phyloP scores from a whole-genome alignment of 768 basidiomycete species.

The Termitomyces heimii region DNA sequence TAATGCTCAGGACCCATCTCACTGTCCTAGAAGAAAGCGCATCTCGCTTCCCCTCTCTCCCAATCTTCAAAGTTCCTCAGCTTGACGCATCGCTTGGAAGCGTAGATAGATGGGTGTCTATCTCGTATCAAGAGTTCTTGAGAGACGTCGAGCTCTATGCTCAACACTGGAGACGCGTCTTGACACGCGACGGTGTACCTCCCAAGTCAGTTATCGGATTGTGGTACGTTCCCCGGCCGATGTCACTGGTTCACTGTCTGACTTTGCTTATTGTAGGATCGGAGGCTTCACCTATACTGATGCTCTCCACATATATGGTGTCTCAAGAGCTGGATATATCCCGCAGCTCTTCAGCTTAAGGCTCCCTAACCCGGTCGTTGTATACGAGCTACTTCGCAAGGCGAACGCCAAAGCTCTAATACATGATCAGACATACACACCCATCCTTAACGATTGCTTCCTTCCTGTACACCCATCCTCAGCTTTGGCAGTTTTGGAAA shows the following conservation, averaged over 20 bases:
- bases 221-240: constrained; percentile 36
- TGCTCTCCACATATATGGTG: constrained; percentile 55
- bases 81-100: constrained; percentile 22
- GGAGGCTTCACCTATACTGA: constrained; percentile 58
- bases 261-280: constrained; percentile 37
- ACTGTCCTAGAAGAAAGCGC: constrained; percentile 47
- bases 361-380: constrained; percentile 51
- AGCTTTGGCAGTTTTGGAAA: constrained; percentile 21
- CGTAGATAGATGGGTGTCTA: constrained; percentile 17
- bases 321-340: constrained; percentile 61
- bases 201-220: constrained; percentile 53
- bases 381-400: constrained; percentile 52
- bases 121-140: constrained; percentile 38
- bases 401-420: constrained; percentile 53
- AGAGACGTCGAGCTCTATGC: constrained; percentile 52
- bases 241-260: background rate
- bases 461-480: constrained; percentile 34
- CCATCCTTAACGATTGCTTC: constrained; percentile 29
- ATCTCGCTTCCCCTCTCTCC: constrained; percentile 32
- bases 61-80: constrained; percentile 49
- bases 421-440: constrained; percentile 41
- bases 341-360: constrained; percentile 63
- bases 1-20: constrained; percentile 41
- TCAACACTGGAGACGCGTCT: constrained; percentile 42
- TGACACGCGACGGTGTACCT: constrained; percentile 34